Conservation (phyloP, 495 filamentous ascomycete species). For the Neurospora sp. region DNA sequence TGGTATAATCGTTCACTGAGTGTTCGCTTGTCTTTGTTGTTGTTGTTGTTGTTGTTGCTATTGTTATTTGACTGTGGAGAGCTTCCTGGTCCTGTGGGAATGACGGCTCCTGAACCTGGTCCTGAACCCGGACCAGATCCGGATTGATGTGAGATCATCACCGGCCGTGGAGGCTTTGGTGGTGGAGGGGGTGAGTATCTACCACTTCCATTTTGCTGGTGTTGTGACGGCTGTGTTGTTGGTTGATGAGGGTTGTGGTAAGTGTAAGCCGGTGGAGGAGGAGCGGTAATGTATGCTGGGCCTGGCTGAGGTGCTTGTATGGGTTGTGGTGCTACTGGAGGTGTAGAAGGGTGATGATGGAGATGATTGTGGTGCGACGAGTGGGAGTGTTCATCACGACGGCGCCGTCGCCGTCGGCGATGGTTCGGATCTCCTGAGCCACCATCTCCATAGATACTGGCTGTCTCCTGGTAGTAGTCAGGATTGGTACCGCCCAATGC, state of each 20-base stretch:
- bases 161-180: conserved; percentile 4
- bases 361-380: background rate
- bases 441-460: conserved; percentile 1
- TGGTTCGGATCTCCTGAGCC: background rate
- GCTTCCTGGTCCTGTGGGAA: background rate
- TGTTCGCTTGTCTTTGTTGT: conserved; percentile 7
- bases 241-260: background rate
- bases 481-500: conserved; percentile 7
- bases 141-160: background rate
- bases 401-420: background rate
- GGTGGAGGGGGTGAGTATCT: background rate
- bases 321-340: background rate
- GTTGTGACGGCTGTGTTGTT: background rate
- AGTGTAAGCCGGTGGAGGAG: background rate
- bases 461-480: conserved; percentile 13
- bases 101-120: background rate
- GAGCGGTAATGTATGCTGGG: background rate
- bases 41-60: background rate
- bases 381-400: background rate
- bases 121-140: background rate
- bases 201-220: background rate
- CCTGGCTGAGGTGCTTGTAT: background rate
- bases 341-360: background rate
- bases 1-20: conserved; percentile 19
- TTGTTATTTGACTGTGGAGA: background rate